Evolutionary conservation across 768 basidiomycete species (phyloP).

Genomic region (Suillus occidentalis): DNA sequence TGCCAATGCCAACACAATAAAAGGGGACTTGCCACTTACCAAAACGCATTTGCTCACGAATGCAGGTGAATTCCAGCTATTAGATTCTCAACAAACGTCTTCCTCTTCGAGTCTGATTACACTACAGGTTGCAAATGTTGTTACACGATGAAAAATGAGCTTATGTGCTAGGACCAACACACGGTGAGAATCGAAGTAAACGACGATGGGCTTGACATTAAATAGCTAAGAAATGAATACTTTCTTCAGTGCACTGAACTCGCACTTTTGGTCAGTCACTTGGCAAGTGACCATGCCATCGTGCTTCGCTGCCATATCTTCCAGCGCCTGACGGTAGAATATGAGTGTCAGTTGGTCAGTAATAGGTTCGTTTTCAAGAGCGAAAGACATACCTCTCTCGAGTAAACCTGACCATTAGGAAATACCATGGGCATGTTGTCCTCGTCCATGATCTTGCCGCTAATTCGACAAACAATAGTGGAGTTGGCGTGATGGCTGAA

Average conservation of each 20-base stretch:
- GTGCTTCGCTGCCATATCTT: constrained; percentile 84
- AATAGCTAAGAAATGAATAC: constrained; percentile 80
- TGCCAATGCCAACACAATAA: not conserved
- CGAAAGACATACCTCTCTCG: constrained; percentile 67
- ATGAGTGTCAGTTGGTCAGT: constrained; percentile 15
- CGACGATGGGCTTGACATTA: not conserved
- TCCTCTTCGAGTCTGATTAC: not conserved
- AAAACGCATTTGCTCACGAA: not conserved
- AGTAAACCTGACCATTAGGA: constrained; percentile 90
- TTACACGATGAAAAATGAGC: constrained; percentile 6
- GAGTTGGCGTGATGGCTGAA: constrained; percentile 94
- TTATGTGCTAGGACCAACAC: not conserved
- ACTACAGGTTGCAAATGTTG: not conserved
- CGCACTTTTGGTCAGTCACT: constrained; percentile 61
- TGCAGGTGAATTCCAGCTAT: not conserved
- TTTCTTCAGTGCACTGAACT: constrained; percentile 70
- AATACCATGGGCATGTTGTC: constrained; percentile 92
- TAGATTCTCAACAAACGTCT: not conserved
- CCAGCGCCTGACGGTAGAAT: constrained; percentile 59
- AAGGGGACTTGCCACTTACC: not conserved
- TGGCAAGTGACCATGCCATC: constrained; percentile 85
- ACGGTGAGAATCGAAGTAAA: not conserved
- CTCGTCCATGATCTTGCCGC: constrained; percentile 92
- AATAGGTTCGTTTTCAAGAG: not conserved
- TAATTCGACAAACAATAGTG: constrained; percentile 90